phyloP scores from a whole-genome alignment of 1,284 basidiomycete genomes.

The Tetrapyrgos nigripes region DNA sequence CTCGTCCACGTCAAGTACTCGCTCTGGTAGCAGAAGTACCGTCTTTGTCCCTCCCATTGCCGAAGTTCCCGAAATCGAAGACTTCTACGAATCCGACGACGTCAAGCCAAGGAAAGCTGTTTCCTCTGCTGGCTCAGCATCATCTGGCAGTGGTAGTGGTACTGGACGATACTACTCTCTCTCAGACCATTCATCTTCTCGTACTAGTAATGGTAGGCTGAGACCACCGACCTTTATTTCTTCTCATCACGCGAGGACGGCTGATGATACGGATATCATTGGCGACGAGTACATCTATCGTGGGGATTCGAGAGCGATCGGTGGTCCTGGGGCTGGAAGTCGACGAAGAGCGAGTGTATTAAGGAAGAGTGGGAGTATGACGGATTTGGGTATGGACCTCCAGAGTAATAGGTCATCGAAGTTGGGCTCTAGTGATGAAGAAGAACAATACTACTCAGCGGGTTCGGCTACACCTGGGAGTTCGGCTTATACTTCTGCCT shows the following conservation, averaged over 20 bases:
- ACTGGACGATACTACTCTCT: constrained; percentile 37
- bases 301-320: constrained; percentile 72
- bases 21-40: constrained; percentile 65
- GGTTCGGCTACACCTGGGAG: not conserved
- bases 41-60: constrained; percentile 75
- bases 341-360: constrained; percentile 47
- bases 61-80: constrained; percentile 60
- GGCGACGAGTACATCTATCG: constrained; percentile 69
- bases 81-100: constrained; percentile 45
- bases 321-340: constrained; percentile 70
- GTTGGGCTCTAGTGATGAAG: too few species aligned
- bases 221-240: constrained; percentile 52
- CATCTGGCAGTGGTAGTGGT: constrained; percentile 14
- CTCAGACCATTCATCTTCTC: constrained; percentile 27
- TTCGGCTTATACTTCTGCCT: too few species aligned
- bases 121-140: too few species aligned
- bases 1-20: constrained; percentile 26
- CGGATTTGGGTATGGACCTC: constrained; percentile 77
- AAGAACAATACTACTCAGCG: not conserved
- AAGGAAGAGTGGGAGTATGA: constrained; percentile 76
- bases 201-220: constrained; percentile 29
- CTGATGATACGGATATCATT: constrained; percentile 72
- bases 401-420: constrained; percentile 28
- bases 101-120: too few species aligned
- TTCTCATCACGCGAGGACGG: constrained; percentile 64